phyloP scores from a whole-genome alignment of 2,329 filamentous ascomycete species.

The Didymella arachidicola region DNA sequence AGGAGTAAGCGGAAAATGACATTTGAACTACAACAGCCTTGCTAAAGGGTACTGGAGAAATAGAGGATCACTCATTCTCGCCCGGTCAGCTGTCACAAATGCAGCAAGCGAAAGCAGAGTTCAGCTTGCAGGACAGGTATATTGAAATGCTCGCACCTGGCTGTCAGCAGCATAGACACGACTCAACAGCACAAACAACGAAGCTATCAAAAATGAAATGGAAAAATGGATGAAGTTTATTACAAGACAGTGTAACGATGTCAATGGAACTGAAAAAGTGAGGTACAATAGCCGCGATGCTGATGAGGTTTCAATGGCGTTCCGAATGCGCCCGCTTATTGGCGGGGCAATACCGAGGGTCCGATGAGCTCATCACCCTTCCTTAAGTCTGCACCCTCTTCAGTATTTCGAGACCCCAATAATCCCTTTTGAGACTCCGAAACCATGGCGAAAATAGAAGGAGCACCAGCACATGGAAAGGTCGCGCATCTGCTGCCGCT shows the following conservation, averaged over 20 bases:
- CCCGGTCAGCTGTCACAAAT: too few species aligned
- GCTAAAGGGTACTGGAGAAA: too few species aligned
- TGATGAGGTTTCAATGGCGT: constrained; percentile 10
- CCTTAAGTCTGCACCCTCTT: neutral
- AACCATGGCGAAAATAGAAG: constrained; percentile 51
- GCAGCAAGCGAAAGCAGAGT: too few species aligned
- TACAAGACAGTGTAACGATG: too few species aligned
- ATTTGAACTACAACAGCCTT: too few species aligned
- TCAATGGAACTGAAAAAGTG: neutral
- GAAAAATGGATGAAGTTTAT: too few species aligned
- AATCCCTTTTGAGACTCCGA: neutral
- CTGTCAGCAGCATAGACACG: too few species aligned
- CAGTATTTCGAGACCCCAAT: neutral
- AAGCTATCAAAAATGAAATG: too few species aligned
- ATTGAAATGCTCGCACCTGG: too few species aligned
- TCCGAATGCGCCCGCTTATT: constrained; percentile 21
- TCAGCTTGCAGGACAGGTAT: too few species aligned
- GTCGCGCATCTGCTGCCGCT: constrained; percentile 79
- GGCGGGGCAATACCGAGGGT: constrained; percentile 22
- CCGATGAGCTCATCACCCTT: constrained; percentile 14
- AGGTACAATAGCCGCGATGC: constrained; percentile 9
- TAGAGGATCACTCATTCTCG: too few species aligned
- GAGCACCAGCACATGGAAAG: constrained; percentile 65
- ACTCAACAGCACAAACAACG: neutral
- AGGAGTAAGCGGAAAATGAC: too few species aligned